phyloP scores from a whole-genome alignment of 768 basidiomycete genomes.

The Cytidiella melzeri region DNA sequence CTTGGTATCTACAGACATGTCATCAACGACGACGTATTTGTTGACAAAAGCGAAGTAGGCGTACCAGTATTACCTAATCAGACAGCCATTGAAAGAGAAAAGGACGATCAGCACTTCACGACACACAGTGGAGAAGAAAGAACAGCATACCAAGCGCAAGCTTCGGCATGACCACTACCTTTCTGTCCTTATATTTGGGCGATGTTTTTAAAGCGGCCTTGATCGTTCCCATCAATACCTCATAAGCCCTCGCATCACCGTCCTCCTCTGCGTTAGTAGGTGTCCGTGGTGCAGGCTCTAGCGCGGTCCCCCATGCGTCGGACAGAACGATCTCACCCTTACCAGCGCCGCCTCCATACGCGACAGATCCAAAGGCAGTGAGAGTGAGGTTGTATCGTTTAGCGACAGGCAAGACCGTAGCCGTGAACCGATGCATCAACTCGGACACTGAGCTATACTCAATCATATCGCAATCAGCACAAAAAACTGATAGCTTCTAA shows the following conservation, averaged over 20 bases:
- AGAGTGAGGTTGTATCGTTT: constrained; percentile 51
- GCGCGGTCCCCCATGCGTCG: constrained; percentile 36
- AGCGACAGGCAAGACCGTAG: constrained; percentile 40
- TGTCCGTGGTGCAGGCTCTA: constrained; percentile 63
- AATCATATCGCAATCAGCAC: not conserved
- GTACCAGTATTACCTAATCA: not conserved
- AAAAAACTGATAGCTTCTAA: not conserved
- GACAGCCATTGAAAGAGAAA: too few species aligned
- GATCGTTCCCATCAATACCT: constrained; percentile 31
- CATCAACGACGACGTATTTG: too few species aligned
- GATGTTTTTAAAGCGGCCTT: constrained; percentile 33
- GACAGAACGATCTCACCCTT: constrained; percentile 36
- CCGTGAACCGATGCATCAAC: constrained; percentile 21
- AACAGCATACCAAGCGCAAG: constrained; percentile 7
- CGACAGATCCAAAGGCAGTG: constrained; percentile 44
- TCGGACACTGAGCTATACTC: constrained; percentile 17
- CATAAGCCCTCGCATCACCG: constrained; percentile 23
- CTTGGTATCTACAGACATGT: constrained; percentile 34
- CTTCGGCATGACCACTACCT: constrained; percentile 6
- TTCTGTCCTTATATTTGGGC: constrained; percentile 7
- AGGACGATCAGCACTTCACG: too few species aligned
- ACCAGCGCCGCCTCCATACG: constrained; percentile 27
- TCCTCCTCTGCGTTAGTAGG: too few species aligned
- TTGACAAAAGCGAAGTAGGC: too few species aligned
- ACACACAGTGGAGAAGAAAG: too few species aligned